Conservation (phyloP, 257 asterid genomes). For the Solanum chmielewskii region DNA sequence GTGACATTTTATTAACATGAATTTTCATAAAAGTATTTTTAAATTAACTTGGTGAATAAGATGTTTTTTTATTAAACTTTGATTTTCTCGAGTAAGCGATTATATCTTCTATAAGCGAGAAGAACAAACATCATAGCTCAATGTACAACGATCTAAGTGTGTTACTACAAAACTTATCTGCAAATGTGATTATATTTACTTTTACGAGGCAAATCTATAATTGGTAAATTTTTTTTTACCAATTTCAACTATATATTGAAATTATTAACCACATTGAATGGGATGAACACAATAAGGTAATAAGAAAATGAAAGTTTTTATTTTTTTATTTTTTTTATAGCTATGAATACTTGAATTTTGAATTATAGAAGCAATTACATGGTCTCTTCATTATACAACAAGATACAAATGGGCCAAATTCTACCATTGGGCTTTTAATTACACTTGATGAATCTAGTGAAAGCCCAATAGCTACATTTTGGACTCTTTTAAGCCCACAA, state of each 20-base stretch:
- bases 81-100: neutral
- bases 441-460: neutral
- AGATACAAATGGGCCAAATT: neutral
- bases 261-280: neutral
- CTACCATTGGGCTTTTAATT: neutral
- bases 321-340: neutral
- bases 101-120: neutral
- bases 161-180: neutral
- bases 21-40: neutral
- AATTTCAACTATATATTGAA: neutral
- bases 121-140: neutral
- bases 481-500: neutral
- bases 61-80: neutral
- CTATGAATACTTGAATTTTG: neutral
- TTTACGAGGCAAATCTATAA: neutral
- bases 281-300: neutral
- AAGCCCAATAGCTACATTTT: neutral
- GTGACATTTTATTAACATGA: neutral
- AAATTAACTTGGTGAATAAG: neutral
- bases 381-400: neutral
- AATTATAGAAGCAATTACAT: neutral
- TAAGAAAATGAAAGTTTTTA: neutral
- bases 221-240: neutral
- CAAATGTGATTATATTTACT: neutral
- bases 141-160: neutral